Evolutionary conservation across 2,329 filamentous ascomycete species (phyloP).

Genomic region (Trichophyton equinum): DNA sequence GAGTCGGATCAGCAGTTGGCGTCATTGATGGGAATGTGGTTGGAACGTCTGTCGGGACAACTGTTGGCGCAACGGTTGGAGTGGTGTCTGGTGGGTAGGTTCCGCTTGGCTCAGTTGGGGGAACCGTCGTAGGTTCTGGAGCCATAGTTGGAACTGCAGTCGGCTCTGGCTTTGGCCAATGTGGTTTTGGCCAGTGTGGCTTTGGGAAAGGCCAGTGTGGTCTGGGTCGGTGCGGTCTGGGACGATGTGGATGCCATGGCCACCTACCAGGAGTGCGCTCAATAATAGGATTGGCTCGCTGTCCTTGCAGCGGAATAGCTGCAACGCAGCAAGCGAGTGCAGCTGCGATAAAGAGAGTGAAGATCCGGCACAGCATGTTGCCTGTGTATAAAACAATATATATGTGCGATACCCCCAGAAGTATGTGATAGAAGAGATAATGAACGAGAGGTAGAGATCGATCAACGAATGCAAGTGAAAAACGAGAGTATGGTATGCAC

Average conservation of each 20-base stretch:
- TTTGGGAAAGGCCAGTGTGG: not conserved
- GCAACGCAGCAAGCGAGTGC: not conserved
- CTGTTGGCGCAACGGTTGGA: not conserved
- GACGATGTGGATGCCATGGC: not conserved
- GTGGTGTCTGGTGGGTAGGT: not conserved
- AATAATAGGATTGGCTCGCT: not conserved
- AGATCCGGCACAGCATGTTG: constrained; percentile 6
- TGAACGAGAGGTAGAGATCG: not conserved
- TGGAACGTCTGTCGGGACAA: not conserved
- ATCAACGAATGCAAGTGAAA: not conserved
- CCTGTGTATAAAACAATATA: not conserved
- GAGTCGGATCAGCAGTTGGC: not conserved
- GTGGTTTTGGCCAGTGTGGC: not conserved
- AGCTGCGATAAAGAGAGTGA: constrained; percentile 3
- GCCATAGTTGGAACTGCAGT: not conserved
- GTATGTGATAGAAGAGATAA: not conserved
- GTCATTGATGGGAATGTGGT: not conserved
- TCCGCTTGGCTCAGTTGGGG: not conserved
- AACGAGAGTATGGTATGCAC: not conserved
- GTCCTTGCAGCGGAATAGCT: not conserved
- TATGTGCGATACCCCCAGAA: constrained; percentile 1
- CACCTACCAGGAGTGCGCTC: not conserved
- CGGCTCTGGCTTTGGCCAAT: not conserved
- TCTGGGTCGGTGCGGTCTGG: not conserved
- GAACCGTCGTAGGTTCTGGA: not conserved